Conservation (phyloP, 495 filamentous ascomycete genomes). For the Xylaria acuta region DNA sequence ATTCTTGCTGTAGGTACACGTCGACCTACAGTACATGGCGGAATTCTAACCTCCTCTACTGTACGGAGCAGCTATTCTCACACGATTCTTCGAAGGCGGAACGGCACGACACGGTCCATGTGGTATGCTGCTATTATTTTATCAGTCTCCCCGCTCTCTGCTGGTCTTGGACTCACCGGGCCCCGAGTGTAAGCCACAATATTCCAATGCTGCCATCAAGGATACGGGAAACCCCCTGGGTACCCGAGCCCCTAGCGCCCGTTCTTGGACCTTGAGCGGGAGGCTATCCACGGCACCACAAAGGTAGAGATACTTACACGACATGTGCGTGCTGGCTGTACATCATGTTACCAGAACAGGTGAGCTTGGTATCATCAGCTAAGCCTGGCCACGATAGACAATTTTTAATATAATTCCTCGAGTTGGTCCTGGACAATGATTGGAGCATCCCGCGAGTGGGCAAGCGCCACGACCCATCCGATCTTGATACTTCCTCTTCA, state of each 20-base stretch:
- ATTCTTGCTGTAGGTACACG: no score
- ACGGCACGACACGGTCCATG: neutral
- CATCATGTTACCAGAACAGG: slow-evolving; percentile 11
- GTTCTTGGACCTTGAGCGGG: neutral
- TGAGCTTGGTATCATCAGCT: slow-evolving; percentile 3
- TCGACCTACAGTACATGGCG: no score
- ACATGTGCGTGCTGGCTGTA: neutral
- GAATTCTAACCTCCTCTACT: no score
- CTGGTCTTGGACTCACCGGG: neutral
- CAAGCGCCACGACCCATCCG: slow-evolving; percentile 20
- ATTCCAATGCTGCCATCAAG: neutral
- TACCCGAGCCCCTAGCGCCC: neutral
- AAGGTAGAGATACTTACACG: neutral
- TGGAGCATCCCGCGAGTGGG: neutral
- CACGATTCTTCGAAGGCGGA: neutral
- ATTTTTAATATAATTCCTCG: neutral
- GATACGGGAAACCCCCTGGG: neutral
- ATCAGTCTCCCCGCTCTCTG: neutral
- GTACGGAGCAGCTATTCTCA: neutral
- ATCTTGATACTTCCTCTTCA: slow-evolving; percentile 17
- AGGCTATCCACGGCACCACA: neutral
- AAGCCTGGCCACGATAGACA: slow-evolving; percentile 4
- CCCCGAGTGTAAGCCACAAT: slow-evolving; percentile 15
- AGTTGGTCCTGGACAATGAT: neutral
- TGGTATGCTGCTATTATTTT: neutral